phyloP scores from a whole-genome alignment of 2,329 filamentous ascomycete species.

The Monilinia fructicola region DNA sequence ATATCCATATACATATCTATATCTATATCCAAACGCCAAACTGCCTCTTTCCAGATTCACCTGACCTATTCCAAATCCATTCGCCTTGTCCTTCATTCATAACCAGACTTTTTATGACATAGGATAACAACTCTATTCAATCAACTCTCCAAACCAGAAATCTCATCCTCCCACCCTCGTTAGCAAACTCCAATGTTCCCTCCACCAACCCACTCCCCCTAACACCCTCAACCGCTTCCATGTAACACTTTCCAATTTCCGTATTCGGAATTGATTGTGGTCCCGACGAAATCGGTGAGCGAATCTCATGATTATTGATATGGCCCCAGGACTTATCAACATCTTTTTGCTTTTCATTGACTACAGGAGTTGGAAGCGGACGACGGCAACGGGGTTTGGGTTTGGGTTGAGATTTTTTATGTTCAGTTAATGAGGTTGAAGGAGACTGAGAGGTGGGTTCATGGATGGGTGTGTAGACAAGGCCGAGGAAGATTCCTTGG shows the following conservation, averaged over 20 bases:
- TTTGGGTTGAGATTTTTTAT: not conserved
- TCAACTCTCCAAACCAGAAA: slow-evolving; percentile 37
- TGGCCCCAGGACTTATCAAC: not conserved
- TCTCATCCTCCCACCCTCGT: slow-evolving; percentile 27
- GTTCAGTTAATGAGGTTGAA: not conserved
- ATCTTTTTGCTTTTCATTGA: not conserved
- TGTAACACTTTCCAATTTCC: slow-evolving; percentile 23
- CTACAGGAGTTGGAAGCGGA: not conserved
- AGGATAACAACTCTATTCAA: slow-evolving; percentile 22
- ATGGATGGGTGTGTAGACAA: slow-evolving; percentile 8
- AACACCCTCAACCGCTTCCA: slow-evolving; percentile 29
- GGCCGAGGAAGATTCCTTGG: slow-evolving; percentile 20
- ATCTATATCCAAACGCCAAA: not conserved
- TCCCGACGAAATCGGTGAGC: not conserved
- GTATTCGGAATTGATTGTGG: not conserved
- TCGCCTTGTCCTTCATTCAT: no score
- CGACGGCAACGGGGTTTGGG: not conserved
- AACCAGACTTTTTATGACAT: not conserved
- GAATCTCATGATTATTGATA: slow-evolving; percentile 4
- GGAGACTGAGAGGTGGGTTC: not conserved
- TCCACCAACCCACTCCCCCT: slow-evolving; percentile 30
- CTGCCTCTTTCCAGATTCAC: not conserved
- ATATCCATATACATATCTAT: not conserved
- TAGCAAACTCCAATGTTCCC: slow-evolving; percentile 28
- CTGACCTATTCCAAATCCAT: not conserved